Conservation (phyloP, 371 early-diverging fungal species). For the Funneliformis caledonium region DNA sequence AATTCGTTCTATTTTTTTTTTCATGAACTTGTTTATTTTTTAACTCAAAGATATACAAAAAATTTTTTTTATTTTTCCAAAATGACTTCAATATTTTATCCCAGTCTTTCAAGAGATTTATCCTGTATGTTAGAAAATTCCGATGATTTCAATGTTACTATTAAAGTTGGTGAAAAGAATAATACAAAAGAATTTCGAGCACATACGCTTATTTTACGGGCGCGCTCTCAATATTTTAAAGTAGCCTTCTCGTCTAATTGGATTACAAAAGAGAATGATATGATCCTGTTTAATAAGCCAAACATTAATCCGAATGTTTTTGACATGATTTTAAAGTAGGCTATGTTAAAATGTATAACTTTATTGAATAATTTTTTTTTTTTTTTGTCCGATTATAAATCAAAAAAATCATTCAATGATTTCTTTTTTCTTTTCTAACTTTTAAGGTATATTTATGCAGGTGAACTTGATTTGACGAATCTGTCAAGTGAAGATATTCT, state of each 20-base stretch:
- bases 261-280: not conserved
- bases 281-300: constrained; percentile 1
- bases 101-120: not conserved
- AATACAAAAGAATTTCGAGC: not conserved
- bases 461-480: not conserved
- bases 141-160: constrained; percentile 3
- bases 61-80: no score
- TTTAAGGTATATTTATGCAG: constrained; percentile 36
- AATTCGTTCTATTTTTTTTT: no score
- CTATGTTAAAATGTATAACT: not conserved
- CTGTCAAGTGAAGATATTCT: constrained; percentile 15
- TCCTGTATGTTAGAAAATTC: not conserved
- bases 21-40: no score
- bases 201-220: constrained; percentile 21
- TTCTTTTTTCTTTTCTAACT: not conserved
- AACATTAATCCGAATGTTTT: not conserved
- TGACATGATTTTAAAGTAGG: not conserved
- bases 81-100: no score
- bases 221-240: not conserved
- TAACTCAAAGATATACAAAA: no score
- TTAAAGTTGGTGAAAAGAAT: constrained; percentile 4
- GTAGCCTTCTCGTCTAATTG: not conserved
- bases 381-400: no score
- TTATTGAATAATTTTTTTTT: not conserved
- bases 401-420: no score